Conservation (phyloP, 176 grass and related monocot genomes). For the Aechmea fasciata region DNA sequence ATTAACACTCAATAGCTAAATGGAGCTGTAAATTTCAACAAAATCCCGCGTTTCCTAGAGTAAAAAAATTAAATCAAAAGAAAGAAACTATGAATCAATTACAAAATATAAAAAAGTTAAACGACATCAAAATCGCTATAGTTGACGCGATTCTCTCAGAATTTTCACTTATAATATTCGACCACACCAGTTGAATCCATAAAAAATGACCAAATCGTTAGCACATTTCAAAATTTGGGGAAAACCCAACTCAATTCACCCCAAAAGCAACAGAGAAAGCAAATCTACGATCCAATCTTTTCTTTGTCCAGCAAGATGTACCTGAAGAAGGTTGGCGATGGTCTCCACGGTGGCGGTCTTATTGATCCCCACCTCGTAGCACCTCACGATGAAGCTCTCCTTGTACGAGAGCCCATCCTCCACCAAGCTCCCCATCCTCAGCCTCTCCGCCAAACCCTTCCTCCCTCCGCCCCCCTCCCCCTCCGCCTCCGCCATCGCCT, state of each 20-base stretch:
- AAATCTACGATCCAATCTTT: background rate
- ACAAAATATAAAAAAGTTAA: constrained; percentile 1
- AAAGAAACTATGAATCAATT: background rate
- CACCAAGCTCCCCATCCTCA: constrained; percentile 71
- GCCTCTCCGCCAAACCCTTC: constrained; percentile 50
- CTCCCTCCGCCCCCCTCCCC: background rate
- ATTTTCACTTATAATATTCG: no score
- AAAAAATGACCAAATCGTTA: background rate
- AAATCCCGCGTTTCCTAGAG: no score
- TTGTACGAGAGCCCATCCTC: constrained; percentile 81
- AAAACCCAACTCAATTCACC: constrained; percentile 16
- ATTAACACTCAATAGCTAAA: no score
- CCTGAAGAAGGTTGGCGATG: constrained; percentile 90
- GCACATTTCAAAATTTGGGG: background rate
- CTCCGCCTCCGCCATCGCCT: background rate
- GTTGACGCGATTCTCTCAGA: no score
- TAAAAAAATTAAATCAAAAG: background rate
- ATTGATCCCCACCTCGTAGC: constrained; percentile 92
- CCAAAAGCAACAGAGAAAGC: background rate
- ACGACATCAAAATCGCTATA: no score
- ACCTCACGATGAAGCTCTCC: constrained; percentile 83
- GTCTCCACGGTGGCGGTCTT: constrained; percentile 96
- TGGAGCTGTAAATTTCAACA: no score
- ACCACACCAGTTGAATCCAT: background rate
- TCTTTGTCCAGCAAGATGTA: background rate